Base-by-base conservation (phyloP, 768 basidiomycete species). In the Hygrophorus russula region DNA sequence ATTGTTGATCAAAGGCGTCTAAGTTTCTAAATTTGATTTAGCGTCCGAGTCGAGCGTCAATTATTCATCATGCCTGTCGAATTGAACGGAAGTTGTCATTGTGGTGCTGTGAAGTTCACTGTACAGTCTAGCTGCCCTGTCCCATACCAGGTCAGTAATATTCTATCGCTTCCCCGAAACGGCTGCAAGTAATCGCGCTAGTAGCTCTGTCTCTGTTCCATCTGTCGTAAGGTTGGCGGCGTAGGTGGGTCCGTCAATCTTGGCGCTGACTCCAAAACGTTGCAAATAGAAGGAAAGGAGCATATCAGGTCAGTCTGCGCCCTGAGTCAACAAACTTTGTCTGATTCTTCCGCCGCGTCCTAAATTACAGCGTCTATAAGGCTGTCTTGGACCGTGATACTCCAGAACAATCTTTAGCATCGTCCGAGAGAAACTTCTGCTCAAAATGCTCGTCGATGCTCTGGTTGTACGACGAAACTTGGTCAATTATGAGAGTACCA, bases 221-320 rank as follows among this genome's bases (percentile, higher is more conserved):
- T 82, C 48, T 82, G 80, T 53, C 73, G 80, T 45, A 82, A 82
- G 56, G 76, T 80, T 8, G 79, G 79, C 31, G 80, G 80, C 11
- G 61, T 61, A 0, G 77, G 79, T 10, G 80, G 80, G 0, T 74
- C 78, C 2, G 69, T 82, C 55, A 82, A 82, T 48, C 70, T 82
- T n/a, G 74, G 77, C 17, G 80, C 69, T 1, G 59, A 71, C 36
- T 63, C 62, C 11, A 55, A 73, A 0, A 74, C 74, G 0, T 59
- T 82, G 38, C 59, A 70, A 32, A 54, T 82, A 33, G 64, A 70
- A 40, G 80, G 79, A 0, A 64, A 73, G 41, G 74, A 74, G 45
- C 53, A 73, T 45, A 58, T 81, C 39, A 71, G 71, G 80, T 78
- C 31, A 12, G 53, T 48, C 32, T 27, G 3, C 18, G 13, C 30